Percentiles rank a stretch among this genome's conserved stretches.
Evolutionary conservation across 2,329 filamentous ascomycete genomes (phyloP).

Genomic region (Macroventuria anomochaeta): DNA sequence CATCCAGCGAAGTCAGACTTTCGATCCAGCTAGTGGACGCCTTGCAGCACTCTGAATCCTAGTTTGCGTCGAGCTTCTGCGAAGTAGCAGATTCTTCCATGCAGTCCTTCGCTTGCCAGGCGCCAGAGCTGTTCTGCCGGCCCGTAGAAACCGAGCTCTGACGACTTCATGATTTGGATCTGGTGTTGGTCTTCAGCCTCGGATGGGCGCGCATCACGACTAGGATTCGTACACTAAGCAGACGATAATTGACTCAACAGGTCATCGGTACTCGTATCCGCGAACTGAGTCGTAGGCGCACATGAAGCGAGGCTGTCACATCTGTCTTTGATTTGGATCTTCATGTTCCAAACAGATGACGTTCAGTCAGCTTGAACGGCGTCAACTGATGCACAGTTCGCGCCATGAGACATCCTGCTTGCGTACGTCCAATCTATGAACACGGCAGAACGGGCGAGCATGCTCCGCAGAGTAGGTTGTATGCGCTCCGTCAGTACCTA

Average conservation of each 20-base stretch:
- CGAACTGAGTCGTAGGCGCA: slow-evolving; percentile 13
- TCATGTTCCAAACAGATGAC: slow-evolving; percentile 10
- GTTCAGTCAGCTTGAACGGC: neutral
- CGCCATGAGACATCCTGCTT: slow-evolving; percentile 4
- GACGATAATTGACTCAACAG: slow-evolving; percentile 26
- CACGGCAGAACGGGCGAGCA: neutral
- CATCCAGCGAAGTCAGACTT: slow-evolving; percentile 19
- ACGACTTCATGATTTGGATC: slow-evolving; percentile 10
- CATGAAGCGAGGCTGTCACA: slow-evolving; percentile 13
- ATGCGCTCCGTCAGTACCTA: too few relatives aligned
- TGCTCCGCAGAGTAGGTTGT: slow-evolving; percentile 1
- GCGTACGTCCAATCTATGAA: slow-evolving; percentile 5
- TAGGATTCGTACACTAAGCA: slow-evolving; percentile 22
- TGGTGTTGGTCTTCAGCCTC: slow-evolving; percentile 14
- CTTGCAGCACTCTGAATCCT: slow-evolving; percentile 16
- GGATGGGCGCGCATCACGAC: slow-evolving; percentile 3
- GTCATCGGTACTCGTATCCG: slow-evolving; percentile 21
- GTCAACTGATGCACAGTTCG: slow-evolving; percentile 8
- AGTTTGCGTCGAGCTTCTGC: slow-evolving; percentile 16
- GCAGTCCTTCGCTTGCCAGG: slow-evolving; percentile 8
- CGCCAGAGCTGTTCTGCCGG: slow-evolving; percentile 5
- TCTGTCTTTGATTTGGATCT: slow-evolving; percentile 13
- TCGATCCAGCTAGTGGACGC: slow-evolving; percentile 19
- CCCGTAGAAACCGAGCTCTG: slow-evolving; percentile 12
- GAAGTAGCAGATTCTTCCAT: slow-evolving; percentile 17